These are phyloP conservation scores for Selaginella tamariscina DNA, from an alignment of 75 land plant species.

Conservation along the genomic window DNA sequence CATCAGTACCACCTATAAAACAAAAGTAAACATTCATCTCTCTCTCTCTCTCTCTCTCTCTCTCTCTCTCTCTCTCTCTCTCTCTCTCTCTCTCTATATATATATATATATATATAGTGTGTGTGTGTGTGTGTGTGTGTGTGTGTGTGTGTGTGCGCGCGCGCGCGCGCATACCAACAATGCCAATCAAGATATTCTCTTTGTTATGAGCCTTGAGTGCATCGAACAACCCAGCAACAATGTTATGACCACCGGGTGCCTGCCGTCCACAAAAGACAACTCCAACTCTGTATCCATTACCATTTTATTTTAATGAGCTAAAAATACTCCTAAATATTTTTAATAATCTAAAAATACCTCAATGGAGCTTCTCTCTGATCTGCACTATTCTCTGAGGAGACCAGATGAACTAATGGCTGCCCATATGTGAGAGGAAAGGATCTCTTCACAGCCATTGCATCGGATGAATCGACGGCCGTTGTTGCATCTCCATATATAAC, in stretches of 20 bases:
- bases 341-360: too few species aligned
- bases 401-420: conserved; percentile 74
- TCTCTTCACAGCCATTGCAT: conserved; percentile 44
- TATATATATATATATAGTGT: too few species aligned
- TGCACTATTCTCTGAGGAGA: conserved; percentile 26
- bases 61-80: too few species aligned
- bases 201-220: conserved; percentile 72
- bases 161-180: conserved; percentile 75
- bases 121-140: too few species aligned
- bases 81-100: too few species aligned
- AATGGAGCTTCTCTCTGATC: too few species aligned
- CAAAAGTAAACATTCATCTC: background rate
- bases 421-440: conserved; percentile 84
- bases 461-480: conserved; percentile 52
- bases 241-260: conserved; percentile 98
- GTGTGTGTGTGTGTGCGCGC: too few species aligned
- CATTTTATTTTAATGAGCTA: background rate
- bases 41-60: too few species aligned
- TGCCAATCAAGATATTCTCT: conserved; percentile 54
- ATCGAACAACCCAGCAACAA: conserved; percentile 71
- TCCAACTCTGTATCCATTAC: conserved; percentile 54
- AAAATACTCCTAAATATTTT: too few species aligned
- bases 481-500: conserved; percentile 74
- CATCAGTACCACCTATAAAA: conserved; percentile 82
- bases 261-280: conserved; percentile 91